Evolutionary conservation across 2,329 filamentous ascomycete species (phyloP), one percentile per base, ranked within the genome.

Genomic region (Alternaria gaisen): DNA sequence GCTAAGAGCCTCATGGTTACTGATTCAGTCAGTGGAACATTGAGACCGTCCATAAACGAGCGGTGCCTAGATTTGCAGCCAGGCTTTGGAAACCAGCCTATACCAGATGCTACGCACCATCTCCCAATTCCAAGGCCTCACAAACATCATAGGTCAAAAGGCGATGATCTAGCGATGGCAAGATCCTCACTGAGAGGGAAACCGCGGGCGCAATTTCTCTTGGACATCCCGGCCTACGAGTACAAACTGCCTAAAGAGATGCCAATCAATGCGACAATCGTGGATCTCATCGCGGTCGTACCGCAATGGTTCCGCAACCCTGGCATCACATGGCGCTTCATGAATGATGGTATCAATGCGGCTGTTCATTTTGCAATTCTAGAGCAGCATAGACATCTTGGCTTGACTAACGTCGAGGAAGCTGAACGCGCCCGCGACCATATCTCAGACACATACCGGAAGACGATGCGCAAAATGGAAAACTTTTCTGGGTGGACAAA

Each of bases 261-360:
- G 4, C 14, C 46, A 4, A 56, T 71, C 30, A 69, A 68, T 32
- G 67, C 66, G 18, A 70, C 69, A 7, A 28, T 69, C 14, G 61
- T 56, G 1, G 69, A 72, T 16, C 61, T 69, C 34, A 53, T 72
- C 16, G 59, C 53, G 4, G 26, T 72, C 10, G 28, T 70, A 2
- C 66, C 65, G 1, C 65, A 68, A 16, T 67, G 65, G 65, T 69
- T 68, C 40, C 64, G 63, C 24, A 63, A 67, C 24, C 48, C 42
- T 11, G 20, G 42, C 3, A 41, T 68, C 5, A 53, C 55, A 24
- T 10, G 4, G 0, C 69, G 68, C 3, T 64, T 72, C 12, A 14
- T 68, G 26, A 66, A 61, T 42, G 71, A 72, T 32, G 43, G 60
- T 7, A 59, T 72, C 20, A 68, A 30, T 1, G 38, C 61, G 5